Evolutionary conservation across 2,329 filamentous ascomycete species (phyloP), one percentile per base, ranked within the genome.

Genomic region (Fusarium haematococcum): DNA sequence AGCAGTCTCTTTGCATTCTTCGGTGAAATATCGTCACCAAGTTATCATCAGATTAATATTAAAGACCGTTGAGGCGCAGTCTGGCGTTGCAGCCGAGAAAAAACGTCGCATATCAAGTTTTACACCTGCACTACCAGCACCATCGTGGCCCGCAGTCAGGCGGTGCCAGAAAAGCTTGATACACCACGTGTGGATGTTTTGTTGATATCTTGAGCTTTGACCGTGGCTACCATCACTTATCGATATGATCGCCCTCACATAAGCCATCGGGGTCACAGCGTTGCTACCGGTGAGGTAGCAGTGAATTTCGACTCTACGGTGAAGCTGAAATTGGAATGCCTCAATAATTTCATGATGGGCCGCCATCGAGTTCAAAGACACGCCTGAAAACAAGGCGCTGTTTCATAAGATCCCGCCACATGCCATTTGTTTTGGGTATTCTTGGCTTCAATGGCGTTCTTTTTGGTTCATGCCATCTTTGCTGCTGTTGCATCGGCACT

Each of bases 401-500:
- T 35, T 18, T 58, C 52, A 52, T 52, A 52, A 52, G 25, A 57
- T 27, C 9, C 5, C 7, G 6, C 30, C 8, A 11, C 13, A 52
- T n/a, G 45, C 45, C 45, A 52, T 30, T 11, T 52, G 25, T 30
- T 30, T 30, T 3, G 16, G 45, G 9, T 2, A 27, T 52, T 30
- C 16, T 52, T 27, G 45, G 25, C 45, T 52, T 50, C 8, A 25
- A 72, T 72, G 69, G 33, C 23, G 23, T 54, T 58, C 23, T 45
- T 27, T 23, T 23, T 72, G 16, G 25, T 30, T 18, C 59, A 68
- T 13, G 33, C 45, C 30, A 8, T 61, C 2, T 32, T 73, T 20
- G 62, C 66, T 8, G 11, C 43, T 3, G 2, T 35, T 14, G 65
- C 20, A 5, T 59, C 57, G 43, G 69, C 69, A 11, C 62, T 54